Conservation (phyloP, 495 filamentous ascomycete genomes). For the Astrothelium subdiscretum region DNA sequence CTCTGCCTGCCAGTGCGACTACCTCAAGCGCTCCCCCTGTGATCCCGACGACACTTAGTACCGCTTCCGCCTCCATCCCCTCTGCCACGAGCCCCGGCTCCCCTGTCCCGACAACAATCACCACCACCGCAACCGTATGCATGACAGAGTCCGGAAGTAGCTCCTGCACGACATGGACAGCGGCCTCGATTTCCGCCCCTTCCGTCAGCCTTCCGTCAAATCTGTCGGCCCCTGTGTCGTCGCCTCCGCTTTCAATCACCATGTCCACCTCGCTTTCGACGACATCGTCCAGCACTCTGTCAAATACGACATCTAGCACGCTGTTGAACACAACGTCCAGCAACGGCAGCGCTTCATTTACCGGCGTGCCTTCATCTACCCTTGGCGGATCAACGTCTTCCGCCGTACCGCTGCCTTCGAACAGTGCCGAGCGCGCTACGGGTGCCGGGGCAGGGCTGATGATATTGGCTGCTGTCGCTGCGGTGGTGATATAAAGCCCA, state of each 20-base stretch:
- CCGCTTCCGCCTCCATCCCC: background rate
- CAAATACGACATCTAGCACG: background rate
- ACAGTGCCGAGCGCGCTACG: background rate
- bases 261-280: too few relatives aligned
- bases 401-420: background rate
- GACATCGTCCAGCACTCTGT: too few relatives aligned
- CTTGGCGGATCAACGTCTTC: background rate
- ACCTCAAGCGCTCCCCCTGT: background rate
- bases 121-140: background rate
- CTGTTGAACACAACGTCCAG: background rate
- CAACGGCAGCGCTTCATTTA: background rate
- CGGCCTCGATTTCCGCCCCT: background rate
- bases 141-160: background rate
- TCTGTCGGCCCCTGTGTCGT: too few relatives aligned
- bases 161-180: background rate
- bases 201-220: too few relatives aligned
- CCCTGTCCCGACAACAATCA: background rate
- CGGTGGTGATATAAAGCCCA: background rate
- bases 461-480: background rate
- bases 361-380: background rate
- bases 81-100: too few relatives aligned
- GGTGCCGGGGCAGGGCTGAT: background rate
- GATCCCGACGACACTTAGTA: background rate
- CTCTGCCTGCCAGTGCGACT: background rate
- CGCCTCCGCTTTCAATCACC: too few relatives aligned